Base-by-base conservation (phyloP, 305 asterid species). In the Plantago lanceolata region DNA sequence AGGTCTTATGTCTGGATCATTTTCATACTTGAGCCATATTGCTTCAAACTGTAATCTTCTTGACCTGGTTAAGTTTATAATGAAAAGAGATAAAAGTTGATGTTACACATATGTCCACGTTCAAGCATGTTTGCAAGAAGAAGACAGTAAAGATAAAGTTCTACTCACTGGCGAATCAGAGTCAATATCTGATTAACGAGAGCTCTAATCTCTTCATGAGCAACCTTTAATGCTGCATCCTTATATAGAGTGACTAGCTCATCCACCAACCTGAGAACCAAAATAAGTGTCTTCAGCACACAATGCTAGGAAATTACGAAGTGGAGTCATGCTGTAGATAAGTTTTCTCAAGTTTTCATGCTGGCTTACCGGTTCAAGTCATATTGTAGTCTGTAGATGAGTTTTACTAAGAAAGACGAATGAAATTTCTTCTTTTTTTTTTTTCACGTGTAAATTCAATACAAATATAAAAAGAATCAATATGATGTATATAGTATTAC, bases 171-270 rank as follows among this genome's bases (percentile, higher is more conserved):
- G 64, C 78, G 84, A 62, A 84, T 79, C 71, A 85, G 70, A 44
- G 74, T 75, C 61, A 89, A 69, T 71, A 76, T 76, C 72, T 84
- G 78, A 65, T 82, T 82, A 76, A 82, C 78, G 56, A 63, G 90
- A 29, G 81, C 62, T 76, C 95, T 79, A 61, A 92, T 89, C 68
- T 78, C 84, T 76, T 85, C 84, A 35, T 96, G 89, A 37, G 81
- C 77, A 76, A 76, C 62, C 76, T 79, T 89, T 62, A 87, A 48
- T 21, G 95, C 89, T 50, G 98, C 89, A 60, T 89, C 96, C 81
- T 85, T 93, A 70, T 85, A 79, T 67, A 93, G 76, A 75, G 71
- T 80, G 55, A 93, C 84, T 44, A 93, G 95, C 70, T 93, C 97
- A 51, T 84, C 95, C 69, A 89, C 82, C 74, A 87, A 82, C 77